Conservation (phyloP, 2,329 filamentous ascomycete genomes). For the Lachnellula suecica region DNA sequence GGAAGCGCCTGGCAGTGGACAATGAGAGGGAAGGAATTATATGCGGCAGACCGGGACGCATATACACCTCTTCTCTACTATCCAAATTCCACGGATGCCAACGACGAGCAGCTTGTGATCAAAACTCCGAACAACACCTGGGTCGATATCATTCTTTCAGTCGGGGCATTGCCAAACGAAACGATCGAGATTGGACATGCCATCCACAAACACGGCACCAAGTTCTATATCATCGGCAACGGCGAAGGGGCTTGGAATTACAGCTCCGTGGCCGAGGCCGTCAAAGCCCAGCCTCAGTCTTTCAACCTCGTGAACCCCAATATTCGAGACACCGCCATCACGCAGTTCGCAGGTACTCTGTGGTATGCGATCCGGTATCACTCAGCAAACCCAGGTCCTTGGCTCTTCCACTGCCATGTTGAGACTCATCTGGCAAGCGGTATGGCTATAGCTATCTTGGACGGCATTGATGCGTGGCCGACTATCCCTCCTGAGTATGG, state of each 20-base stretch:
- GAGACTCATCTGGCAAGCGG: conserved; percentile 45
- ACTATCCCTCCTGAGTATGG: conserved; percentile 20
- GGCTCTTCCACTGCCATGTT: conserved; percentile 49
- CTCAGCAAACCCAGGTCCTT: conserved; percentile 44
- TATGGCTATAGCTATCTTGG: conserved; percentile 46
- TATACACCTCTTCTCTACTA: conserved; percentile 35
- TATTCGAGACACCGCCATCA: conserved; percentile 40
- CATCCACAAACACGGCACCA: conserved; percentile 47
- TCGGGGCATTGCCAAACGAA: conserved; percentile 8
- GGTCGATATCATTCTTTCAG: conserved; percentile 37
- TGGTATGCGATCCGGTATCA: conserved; percentile 47
- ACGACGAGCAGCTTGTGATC: conserved; percentile 29
- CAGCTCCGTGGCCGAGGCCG: conserved; percentile 39
- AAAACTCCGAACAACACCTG: conserved; percentile 36
- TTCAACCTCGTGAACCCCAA: conserved; percentile 43
- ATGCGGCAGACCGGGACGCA: conserved; percentile 28
- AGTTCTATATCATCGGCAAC: conserved; percentile 41
- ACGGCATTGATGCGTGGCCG: conserved; percentile 46
- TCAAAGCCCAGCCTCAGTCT: conserved; percentile 34
- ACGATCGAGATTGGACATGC: conserved; percentile 31
- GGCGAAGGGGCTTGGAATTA: conserved; percentile 39
- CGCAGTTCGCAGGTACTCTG: conserved; percentile 17
- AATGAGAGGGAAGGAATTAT: conserved; percentile 27
- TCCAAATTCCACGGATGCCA: conserved; percentile 18
- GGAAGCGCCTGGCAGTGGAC: conserved; percentile 32